phyloP scores from a whole-genome alignment of 2,329 filamentous ascomycete genomes.

The Rasamsonia emersonii region DNA sequence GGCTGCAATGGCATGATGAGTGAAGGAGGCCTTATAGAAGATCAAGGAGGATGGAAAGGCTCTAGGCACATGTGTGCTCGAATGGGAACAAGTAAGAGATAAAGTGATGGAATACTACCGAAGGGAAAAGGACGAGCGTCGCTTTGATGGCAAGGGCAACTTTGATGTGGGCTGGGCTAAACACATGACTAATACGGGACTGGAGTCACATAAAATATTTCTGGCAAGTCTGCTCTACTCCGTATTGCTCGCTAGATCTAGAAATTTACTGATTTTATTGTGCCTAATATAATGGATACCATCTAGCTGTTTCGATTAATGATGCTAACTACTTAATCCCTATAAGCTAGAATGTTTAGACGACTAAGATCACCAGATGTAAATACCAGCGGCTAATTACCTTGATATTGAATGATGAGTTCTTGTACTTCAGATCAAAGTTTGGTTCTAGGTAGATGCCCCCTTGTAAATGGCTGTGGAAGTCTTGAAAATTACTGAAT shows the following conservation, averaged over 20 bases:
- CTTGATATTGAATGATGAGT: constrained; percentile 24
- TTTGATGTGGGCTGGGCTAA: constrained; percentile 23
- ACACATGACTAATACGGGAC: constrained; percentile 35
- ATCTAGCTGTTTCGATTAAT: constrained; percentile 24
- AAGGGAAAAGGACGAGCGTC: constrained; percentile 31
- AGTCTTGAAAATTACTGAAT: constrained; percentile 24
- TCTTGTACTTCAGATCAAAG: constrained; percentile 20
- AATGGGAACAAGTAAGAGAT: constrained; percentile 29
- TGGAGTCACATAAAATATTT: too few species aligned
- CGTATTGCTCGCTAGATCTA: constrained; percentile 34
- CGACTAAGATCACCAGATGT: constrained; percentile 45
- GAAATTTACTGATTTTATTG: constrained; percentile 32
- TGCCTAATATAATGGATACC: constrained; percentile 24
- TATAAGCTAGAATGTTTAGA: constrained; percentile 24
- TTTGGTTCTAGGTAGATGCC: constrained; percentile 20
- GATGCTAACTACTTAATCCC: constrained; percentile 34
- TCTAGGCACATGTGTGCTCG: constrained; percentile 22
- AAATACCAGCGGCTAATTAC: constrained; percentile 31
- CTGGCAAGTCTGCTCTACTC: constrained; percentile 32
- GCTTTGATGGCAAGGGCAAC: constrained; percentile 30
- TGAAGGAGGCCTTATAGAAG: constrained; percentile 31
- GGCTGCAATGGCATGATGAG: constrained; percentile 40
- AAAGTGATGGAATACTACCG: constrained; percentile 32
- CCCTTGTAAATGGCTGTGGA: constrained; percentile 28
- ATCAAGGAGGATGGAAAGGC: constrained; percentile 20